Evolutionary conservation across 495 filamentous ascomycete genomes (phyloP).

Genomic region (Lasiosphaeria ovina): DNA sequence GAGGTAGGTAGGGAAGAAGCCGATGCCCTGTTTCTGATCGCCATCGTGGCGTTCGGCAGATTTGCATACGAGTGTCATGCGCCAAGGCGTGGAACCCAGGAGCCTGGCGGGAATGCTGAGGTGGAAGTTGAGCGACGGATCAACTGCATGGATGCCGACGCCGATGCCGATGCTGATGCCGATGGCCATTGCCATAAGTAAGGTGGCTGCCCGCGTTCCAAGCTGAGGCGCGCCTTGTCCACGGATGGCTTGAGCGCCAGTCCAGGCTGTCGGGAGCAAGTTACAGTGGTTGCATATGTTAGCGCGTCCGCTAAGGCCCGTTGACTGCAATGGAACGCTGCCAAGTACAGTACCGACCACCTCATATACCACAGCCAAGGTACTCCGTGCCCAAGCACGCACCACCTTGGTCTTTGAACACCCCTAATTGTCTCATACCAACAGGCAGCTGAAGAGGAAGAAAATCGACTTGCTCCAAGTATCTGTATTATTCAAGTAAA

Average conservation of each 20-base stretch:
- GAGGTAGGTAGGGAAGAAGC: background rate
- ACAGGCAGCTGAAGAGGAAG: too few species aligned
- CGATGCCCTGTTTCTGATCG: constrained; percentile 1
- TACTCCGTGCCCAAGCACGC: too few species aligned
- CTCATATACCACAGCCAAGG: too few species aligned
- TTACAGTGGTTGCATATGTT: background rate
- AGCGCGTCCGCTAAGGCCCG: constrained; percentile 1
- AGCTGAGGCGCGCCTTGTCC: too few species aligned
- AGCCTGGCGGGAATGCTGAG: background rate
- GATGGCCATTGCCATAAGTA: background rate
- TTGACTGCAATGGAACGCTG: constrained; percentile 1
- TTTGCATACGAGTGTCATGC: constrained; percentile 6
- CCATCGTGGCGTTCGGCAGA: constrained; percentile 7
- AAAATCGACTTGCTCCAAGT: too few species aligned
- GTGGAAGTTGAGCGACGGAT: background rate
- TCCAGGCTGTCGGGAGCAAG: background rate
- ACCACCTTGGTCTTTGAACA: too few species aligned
- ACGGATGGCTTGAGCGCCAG: too few species aligned
- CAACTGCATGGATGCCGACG: background rate
- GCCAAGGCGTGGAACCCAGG: constrained; percentile 1
- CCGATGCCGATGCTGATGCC: too few species aligned
- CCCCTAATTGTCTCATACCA: too few species aligned
- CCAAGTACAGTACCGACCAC: too few species aligned
- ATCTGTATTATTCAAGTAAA: too few species aligned
- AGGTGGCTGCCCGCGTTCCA: background rate